Base-by-base conservation (phyloP, 2,329 filamentous ascomycete species). In the Capronia epimyces region DNA sequence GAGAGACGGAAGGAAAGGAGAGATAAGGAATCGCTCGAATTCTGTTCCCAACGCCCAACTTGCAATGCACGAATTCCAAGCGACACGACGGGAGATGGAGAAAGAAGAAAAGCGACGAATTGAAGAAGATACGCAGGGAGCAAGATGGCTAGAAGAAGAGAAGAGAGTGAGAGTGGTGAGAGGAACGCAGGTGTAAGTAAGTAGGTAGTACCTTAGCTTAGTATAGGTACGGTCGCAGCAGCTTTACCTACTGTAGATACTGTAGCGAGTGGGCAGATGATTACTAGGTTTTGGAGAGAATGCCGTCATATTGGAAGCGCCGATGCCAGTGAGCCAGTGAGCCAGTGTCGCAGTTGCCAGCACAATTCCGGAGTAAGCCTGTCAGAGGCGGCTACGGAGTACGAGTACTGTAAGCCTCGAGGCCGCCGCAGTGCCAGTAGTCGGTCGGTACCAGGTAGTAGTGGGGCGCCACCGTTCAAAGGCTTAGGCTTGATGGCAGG, bases 11-110 rank as follows among this genome's bases (percentile, higher is more conserved):
- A 55, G 50, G 52, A 55, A 55, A 49, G 53, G 53, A 61, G 52
- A 56, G 59, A 58, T 51, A 61, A 56, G 50, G 59, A 57, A 60
- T 57, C 47, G 50, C 53, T 60, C 50, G 49, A 56, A 32, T 37
- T 57, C 51, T 51, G 54, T 49, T 54, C 53, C 55, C 55, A 58
- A 60, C 57, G 57, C 57, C 57, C 50, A 53, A 55, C 50, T 59
- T 58, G 54, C 56, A 56, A 59, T 57, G 56, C 59, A 60, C 46
- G 43, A 59, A 61, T 52, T 53, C 48, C 51, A 58, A 60, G 53
- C 55, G 58, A 56, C 36, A 52, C 36, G 42, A 12, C 48, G 52
- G 48, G 50, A 52, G 54, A 55, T 49, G 50, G 43, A 52, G 40
- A 56, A 49, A 55, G 57, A 49, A 52, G 50, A 46, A 57, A 51